These are phyloP conservation scores for Lipomyces yamadae DNA, from an alignment of 805 yeast species.

Conservation along the genomic window DNA sequence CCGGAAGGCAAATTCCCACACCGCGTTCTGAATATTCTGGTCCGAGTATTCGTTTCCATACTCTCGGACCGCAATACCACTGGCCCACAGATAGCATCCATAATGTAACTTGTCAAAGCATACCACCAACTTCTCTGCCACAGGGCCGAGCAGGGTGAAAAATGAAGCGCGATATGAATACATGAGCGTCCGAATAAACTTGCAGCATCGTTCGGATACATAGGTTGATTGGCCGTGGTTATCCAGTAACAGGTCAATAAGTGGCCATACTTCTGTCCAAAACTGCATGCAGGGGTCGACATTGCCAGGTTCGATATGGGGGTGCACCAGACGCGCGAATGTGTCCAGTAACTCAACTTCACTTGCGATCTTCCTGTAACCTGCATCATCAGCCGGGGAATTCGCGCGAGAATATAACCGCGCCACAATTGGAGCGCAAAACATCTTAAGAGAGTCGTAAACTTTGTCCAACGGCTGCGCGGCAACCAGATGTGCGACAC, in stretches of 20 bases:
- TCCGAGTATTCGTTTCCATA: constrained; percentile 60
- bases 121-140: constrained; percentile 67
- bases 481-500: constrained; percentile 79
- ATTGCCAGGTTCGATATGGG: constrained; percentile 43
- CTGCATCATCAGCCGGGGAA: constrained; percentile 46
- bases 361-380: constrained; percentile 63
- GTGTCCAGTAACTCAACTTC: constrained; percentile 71
- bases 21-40: constrained; percentile 59
- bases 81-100: constrained; percentile 90
- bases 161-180: constrained; percentile 65
- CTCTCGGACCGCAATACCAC: constrained; percentile 75
- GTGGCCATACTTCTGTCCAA: constrained; percentile 65
- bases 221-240: constrained; percentile 62
- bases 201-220: constrained; percentile 76
- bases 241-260: constrained; percentile 54
- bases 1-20: constrained; percentile 74
- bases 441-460: constrained; percentile 60
- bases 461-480: constrained; percentile 59
- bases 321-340: constrained; percentile 61
- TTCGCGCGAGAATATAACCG: constrained; percentile 36
- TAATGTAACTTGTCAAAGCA: constrained; percentile 71
- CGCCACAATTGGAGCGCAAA: constrained; percentile 67
- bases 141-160: constrained; percentile 61
- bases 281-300: constrained; percentile 57
- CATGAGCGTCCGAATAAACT: constrained; percentile 67